Evolutionary conservation across 768 basidiomycete species (phyloP).

Genomic region (Tephrocybe sp.): DNA sequence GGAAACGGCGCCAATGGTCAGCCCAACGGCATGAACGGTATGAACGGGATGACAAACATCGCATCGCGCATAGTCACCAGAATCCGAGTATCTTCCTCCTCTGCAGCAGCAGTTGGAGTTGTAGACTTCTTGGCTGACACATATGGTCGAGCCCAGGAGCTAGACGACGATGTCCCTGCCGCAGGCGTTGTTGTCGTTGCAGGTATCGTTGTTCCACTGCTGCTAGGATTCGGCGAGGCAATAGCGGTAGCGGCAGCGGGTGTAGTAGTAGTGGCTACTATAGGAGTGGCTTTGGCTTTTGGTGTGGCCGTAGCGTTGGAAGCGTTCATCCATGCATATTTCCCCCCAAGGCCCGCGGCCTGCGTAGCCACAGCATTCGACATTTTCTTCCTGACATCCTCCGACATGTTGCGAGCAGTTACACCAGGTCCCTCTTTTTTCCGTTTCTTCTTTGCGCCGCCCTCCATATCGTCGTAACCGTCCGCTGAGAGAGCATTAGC

Average conservation of each 20-base stretch:
- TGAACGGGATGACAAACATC: slow-evolving; percentile 65
- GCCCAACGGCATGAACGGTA: too few species aligned
- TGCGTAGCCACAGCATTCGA: slow-evolving; percentile 87
- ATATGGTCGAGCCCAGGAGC: slow-evolving; percentile 63
- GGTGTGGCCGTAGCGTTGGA: slow-evolving; percentile 43
- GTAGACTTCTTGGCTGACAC: slow-evolving; percentile 50
- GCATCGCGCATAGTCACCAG: slow-evolving; percentile 74
- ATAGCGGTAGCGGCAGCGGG: slow-evolving; percentile 15
- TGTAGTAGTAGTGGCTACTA: slow-evolving; percentile 8
- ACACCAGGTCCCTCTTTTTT: slow-evolving; percentile 84
- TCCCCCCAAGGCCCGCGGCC: slow-evolving; percentile 79
- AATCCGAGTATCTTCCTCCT: slow-evolving; percentile 58
- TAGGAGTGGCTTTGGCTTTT: slow-evolving; percentile 25
- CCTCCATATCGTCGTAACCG: slow-evolving; percentile 44
- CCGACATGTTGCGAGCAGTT: slow-evolving; percentile 85
- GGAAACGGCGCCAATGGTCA: neutral
- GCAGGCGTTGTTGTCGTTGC: slow-evolving; percentile 25
- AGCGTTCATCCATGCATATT: slow-evolving; percentile 88
- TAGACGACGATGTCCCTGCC: slow-evolving; percentile 24
- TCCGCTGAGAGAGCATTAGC: slow-evolving; percentile 21
- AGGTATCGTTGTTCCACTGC: neutral
- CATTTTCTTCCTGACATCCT: slow-evolving; percentile 90
- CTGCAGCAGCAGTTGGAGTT: slow-evolving; percentile 23
- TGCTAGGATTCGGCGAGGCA: slow-evolving; percentile 13
- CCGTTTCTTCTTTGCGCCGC: slow-evolving; percentile 70